Base-by-base conservation (phyloP, 108 stramenopile species). In the Chaetoceros tenuissimus region DNA sequence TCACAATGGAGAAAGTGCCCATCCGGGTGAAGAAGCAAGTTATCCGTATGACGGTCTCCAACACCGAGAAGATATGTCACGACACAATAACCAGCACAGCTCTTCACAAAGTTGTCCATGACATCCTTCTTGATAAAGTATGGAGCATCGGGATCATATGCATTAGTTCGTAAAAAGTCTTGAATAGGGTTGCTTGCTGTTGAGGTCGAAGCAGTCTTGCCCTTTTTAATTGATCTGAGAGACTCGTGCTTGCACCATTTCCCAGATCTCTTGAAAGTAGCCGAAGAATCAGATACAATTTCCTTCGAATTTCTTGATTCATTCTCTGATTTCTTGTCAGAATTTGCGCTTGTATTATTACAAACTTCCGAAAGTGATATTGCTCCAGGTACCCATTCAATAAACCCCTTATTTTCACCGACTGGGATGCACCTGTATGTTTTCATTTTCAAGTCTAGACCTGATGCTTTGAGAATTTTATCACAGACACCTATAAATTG, bases 41-140 rank as follows among this genome's bases (percentile, higher is more conserved):
- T 92, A 67, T 92, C 91, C 57, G 88, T 59, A 62, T 92, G 90
- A 16, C 90, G 84, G 62, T 92, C 90, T 7, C 90, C 90, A 19
- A 92, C 90, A 23, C 90, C 90, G 48, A 99, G 69, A 21, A 99
- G 51, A 60, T 97, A 99, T 2, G 97, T 99, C 24, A 96, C 89
- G 43, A 98, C 96, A 68, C 95, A 94, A 74, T 98, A 98, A 8
- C 97, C 97, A 17, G 99, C 99, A 52, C 96, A 97, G 59, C 82
- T 87, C 59, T 90, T 84, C 46, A 98, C 89, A 63, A 95, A 99
- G 0, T 77, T 94, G 46, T 88, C 83, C 79, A 96, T 81, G 3
- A 92, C 94, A 50, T 77, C 75, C 28, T 72, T 79, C 57, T 68
- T 65, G 26, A 92, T 72, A 48, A 70, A 72, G 57, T 85, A 92